A percentile compares a stretch with the other conserved stretches of the same genome.
These are phyloP conservation scores for Cryphonectria nitschkei DNA, from an alignment of 2,329 filamentous ascomycete species.

Conservation along the genomic window DNA sequence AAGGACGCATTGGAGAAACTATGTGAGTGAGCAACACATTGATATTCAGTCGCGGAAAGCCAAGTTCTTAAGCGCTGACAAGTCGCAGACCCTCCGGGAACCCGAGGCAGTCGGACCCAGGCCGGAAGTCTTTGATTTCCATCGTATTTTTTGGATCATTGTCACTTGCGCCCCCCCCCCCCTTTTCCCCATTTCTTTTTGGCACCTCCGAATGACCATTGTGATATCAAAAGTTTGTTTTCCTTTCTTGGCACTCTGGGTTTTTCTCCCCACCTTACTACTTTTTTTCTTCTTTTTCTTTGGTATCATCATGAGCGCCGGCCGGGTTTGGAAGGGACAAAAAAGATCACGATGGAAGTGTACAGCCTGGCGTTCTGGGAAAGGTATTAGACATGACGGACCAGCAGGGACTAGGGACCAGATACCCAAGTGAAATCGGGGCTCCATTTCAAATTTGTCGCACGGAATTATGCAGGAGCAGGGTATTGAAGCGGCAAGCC, in stretches of 20 bases:
- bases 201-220: background rate
- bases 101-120: background rate
- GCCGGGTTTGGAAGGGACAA: background rate
- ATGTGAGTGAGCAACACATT: background rate
- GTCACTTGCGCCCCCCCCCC: background rate
- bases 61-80: background rate
- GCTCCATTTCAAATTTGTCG: background rate
- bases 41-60: background rate
- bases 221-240: background rate
- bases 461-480: background rate
- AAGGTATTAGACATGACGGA: background rate
- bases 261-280: background rate
- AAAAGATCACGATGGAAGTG: background rate
- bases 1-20: constrained; percentile 9
- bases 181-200: too few species aligned
- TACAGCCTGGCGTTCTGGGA: background rate
- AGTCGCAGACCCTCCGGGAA: background rate
- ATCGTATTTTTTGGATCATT: background rate
- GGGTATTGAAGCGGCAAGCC: background rate
- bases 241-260: background rate
- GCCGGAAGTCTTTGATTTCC: background rate
- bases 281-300: background rate
- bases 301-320: background rate
- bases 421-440: background rate
- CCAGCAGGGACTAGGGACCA: background rate